These are phyloP conservation scores for Simmondsia chinensis DNA, from an alignment of 148 eudicot species.

Conservation along the genomic window DNA sequence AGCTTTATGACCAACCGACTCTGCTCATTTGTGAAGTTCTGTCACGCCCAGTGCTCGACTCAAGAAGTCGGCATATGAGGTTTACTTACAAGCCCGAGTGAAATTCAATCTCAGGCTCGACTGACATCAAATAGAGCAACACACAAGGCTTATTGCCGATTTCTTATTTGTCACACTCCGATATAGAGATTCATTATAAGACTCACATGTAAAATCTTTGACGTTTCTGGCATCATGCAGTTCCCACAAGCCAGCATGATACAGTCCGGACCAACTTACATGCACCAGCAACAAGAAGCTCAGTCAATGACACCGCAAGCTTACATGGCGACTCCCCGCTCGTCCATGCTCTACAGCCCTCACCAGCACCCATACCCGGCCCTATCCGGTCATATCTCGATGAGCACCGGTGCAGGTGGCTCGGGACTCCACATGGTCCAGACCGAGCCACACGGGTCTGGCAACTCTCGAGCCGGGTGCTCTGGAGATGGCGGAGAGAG, in stretches of 20 bases:
- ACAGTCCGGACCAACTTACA: slow-evolving; percentile 41
- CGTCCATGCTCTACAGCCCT: slow-evolving; percentile 48
- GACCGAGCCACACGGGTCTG: slow-evolving; percentile 25
- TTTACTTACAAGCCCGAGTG: no score
- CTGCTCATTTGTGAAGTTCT: no score
- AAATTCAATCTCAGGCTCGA: no score
- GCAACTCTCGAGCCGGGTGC: slow-evolving; percentile 22
- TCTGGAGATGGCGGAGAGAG: slow-evolving; percentile 41
- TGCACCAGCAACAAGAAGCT: slow-evolving; percentile 51
- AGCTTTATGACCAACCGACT: no score
- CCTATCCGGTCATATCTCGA: slow-evolving; percentile 35
- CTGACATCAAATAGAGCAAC: no score
- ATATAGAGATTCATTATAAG: no score
- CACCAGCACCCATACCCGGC: slow-evolving; percentile 44
- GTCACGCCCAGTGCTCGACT: no score
- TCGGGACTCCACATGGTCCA: slow-evolving; percentile 44
- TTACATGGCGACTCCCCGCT: slow-evolving; percentile 60
- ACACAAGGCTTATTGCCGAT: no score
- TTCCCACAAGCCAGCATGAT: slow-evolving; percentile 25
- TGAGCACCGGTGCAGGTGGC: slow-evolving; percentile 38
- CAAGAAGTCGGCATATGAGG: no score
- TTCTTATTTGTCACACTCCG: no score
- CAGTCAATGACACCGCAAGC: slow-evolving; percentile 48
- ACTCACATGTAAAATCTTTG: no score
- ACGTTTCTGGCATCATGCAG: no score